Percentiles rank a stretch among this genome's conserved stretches.
Conservation (phyloP, 139 green algal species). For the Spirogloea muscicola region DNA sequence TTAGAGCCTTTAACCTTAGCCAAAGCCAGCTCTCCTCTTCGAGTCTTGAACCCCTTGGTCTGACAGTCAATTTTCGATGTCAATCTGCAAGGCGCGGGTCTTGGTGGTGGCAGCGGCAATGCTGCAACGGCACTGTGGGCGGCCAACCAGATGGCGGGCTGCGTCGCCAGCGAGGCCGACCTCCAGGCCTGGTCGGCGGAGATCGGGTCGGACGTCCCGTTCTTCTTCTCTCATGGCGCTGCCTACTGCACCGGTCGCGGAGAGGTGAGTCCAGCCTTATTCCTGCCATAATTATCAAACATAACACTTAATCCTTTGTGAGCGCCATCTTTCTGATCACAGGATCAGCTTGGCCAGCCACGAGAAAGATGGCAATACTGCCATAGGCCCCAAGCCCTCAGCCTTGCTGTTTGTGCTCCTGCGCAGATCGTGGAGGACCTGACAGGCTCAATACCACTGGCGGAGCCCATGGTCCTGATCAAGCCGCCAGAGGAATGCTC, state of each 20-base stretch:
- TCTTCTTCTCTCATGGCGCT: conserved; percentile 91
- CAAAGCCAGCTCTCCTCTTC: too few species aligned
- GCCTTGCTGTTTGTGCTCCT: too few species aligned
- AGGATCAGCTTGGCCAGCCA: too few species aligned
- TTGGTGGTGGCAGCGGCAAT: conserved; percentile 94
- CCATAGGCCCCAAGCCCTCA: too few species aligned
- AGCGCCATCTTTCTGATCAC: too few species aligned
- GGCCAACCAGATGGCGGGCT: conserved; percentile 85
- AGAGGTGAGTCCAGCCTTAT: too few species aligned
- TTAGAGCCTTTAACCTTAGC: too few species aligned
- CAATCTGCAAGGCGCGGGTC: conserved; percentile 80
- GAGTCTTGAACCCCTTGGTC: too few species aligned
- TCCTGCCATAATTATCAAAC: too few species aligned
- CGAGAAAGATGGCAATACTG: too few species aligned
- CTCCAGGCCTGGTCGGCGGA: conserved; percentile 86
- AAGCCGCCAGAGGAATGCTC: conserved; percentile 51
- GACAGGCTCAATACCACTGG: conserved; percentile 68
- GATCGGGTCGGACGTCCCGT: conserved; percentile 92
- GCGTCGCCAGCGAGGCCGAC: conserved; percentile 65
- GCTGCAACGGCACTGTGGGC: conserved; percentile 93
- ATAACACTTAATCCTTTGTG: too few species aligned
- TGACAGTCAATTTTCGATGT: too few species aligned
- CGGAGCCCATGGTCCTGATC: conserved; percentile 84
- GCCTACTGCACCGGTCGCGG: conserved; percentile 88
- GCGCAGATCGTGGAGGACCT: conserved; percentile 93